A percentile compares a stretch with the other conserved stretches of the same genome.
Conservation (phyloP, 2,329 filamentous ascomycete species). For the Trematosphaeria pertusa region DNA sequence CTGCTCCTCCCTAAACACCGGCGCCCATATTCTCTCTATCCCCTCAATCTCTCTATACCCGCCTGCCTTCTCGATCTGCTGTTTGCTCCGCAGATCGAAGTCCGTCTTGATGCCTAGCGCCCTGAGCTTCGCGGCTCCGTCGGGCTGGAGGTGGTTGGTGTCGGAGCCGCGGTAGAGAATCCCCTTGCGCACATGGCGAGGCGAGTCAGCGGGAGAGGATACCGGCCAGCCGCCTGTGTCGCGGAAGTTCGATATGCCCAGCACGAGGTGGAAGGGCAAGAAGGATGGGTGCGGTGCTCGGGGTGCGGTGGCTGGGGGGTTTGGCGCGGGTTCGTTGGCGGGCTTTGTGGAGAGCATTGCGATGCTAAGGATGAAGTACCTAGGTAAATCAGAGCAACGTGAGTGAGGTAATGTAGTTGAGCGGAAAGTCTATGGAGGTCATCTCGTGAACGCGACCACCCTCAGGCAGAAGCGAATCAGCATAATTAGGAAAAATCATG, state of each 20-base stretch:
- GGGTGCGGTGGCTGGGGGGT: background rate
- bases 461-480: too few relatives aligned
- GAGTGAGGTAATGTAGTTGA: too few relatives aligned
- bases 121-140: conserved; percentile 27
- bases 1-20: conserved; percentile 68
- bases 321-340: conserved; percentile 4
- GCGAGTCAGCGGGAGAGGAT: conserved; percentile 1
- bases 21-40: conserved; percentile 62
- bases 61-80: conserved; percentile 60
- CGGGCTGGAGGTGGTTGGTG: conserved; percentile 47
- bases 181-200: conserved; percentile 53
- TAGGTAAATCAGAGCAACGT: too few relatives aligned
- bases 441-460: too few relatives aligned
- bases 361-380: too few relatives aligned
- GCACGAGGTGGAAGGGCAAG: conserved; percentile 34
- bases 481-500: too few relatives aligned
- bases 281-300: conserved; percentile 17
- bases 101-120: conserved; percentile 66
- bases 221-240: conserved; percentile 38
- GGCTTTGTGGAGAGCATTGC: conserved; percentile 15
- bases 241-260: conserved; percentile 40
- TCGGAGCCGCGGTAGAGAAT: conserved; percentile 73
- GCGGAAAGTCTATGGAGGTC: too few relatives aligned
- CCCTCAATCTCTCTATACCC: conserved; percentile 49
- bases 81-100: conserved; percentile 71